phyloP scores from a whole-genome alignment of 139 green algal species.

The Chlamydomonas sp. region DNA sequence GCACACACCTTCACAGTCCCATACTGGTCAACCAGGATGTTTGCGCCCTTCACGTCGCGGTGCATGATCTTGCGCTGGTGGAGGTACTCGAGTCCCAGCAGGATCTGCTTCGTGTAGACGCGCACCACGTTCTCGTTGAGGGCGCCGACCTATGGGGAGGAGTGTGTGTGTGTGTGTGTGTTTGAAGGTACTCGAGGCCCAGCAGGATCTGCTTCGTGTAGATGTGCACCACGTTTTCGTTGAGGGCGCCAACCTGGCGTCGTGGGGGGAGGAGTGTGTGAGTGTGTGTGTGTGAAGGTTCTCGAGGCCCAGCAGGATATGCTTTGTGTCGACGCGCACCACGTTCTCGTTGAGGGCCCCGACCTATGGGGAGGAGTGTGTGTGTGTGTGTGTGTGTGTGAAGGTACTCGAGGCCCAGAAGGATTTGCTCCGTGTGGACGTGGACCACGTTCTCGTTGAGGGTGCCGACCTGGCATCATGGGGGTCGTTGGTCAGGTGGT shows the following conservation, averaged over 20 bases:
- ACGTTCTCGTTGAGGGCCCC: conserved; percentile 43
- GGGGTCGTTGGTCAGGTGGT: too few species aligned
- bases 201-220: conserved; percentile 72
- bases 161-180: neutral
- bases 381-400: conserved; percentile 47
- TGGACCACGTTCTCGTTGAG: conserved; percentile 59
- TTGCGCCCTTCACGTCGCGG: conserved; percentile 19
- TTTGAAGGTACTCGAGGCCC: conserved; percentile 89
- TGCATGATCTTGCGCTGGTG: conserved; percentile 44
- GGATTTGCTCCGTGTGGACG: conserved; percentile 70
- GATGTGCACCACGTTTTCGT: conserved; percentile 55
- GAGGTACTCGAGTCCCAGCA: conserved; percentile 87
- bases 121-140: conserved; percentile 57
- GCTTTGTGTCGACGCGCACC: conserved; percentile 67
- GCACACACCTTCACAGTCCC: conserved; percentile 15
- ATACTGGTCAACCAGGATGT: conserved; percentile 16
- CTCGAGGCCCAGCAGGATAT: conserved; percentile 77
- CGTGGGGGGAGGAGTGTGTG: too few species aligned
- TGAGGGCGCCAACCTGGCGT: conserved; percentile 34
- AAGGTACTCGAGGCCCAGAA: conserved; percentile 87
- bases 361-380: neutral
- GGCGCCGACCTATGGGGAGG: neutral
- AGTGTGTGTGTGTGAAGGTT: conserved; percentile 72
- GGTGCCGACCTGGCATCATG: too few species aligned
- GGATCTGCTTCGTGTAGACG: conserved; percentile 71